Evolutionary conservation across 2,329 filamentous ascomycete species (phyloP).

Genomic region (Aspergillus pseudoviridinutans): DNA sequence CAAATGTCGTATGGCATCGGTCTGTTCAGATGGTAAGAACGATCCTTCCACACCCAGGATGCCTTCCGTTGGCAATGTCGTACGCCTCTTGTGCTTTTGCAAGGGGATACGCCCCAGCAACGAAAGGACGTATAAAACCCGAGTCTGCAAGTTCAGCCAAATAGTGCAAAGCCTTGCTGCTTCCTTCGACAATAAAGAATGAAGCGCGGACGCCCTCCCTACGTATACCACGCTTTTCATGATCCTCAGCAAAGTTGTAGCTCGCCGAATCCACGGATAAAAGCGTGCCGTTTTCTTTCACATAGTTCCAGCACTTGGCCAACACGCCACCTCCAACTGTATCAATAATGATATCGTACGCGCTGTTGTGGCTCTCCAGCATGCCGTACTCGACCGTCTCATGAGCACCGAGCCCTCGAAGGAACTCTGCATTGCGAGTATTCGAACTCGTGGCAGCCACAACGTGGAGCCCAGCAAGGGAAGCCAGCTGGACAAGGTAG

Average conservation of each 20-base stretch:
- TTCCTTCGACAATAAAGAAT: conserved; percentile 20
- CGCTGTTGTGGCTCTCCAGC: neutral
- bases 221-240: conserved; percentile 11
- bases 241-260: conserved; percentile 19
- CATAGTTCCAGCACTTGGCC: conserved; percentile 15
- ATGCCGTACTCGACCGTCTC: conserved; percentile 36
- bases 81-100: conserved; percentile 16
- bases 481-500: conserved; percentile 38
- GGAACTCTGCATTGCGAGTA: conserved; percentile 30
- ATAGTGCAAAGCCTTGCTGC: conserved; percentile 9
- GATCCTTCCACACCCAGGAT: conserved; percentile 19
- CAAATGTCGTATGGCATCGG: no score
- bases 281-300: conserved; percentile 15
- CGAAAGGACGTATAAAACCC: conserved; percentile 16
- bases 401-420: conserved; percentile 34
- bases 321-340: conserved; percentile 20
- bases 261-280: conserved; percentile 24
- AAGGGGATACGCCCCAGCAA: conserved; percentile 16
- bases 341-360: conserved; percentile 25
- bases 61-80: conserved; percentile 14
- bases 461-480: conserved; percentile 24
- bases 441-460: conserved; percentile 36
- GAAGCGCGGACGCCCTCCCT: conserved; percentile 16
- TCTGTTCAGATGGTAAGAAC: conserved; percentile 14
- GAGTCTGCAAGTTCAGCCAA: conserved; percentile 11